Conservation (phyloP, 1,284 basidiomycete species). For the Austroboletus niveus region DNA sequence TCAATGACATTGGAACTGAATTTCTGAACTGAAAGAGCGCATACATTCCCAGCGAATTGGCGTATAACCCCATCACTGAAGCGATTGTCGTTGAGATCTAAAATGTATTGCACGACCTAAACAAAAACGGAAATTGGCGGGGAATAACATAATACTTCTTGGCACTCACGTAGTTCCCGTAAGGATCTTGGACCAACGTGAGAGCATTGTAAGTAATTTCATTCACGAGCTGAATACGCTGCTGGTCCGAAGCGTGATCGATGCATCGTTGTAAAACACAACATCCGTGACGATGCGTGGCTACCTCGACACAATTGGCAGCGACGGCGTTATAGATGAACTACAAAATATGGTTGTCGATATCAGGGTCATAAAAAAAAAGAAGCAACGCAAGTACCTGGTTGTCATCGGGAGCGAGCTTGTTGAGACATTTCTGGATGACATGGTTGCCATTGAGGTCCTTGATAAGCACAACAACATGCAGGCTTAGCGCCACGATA, state of each 20-base stretch:
- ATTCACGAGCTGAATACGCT: slow-evolving; percentile 95
- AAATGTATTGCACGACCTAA: slow-evolving; percentile 93
- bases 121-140: slow-evolving; percentile 5
- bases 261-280: slow-evolving; percentile 99
- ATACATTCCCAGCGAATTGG: slow-evolving; percentile 97
- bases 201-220: slow-evolving; percentile 99
- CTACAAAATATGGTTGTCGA: slow-evolving; percentile 36
- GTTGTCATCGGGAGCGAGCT: slow-evolving; percentile 96
- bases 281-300: slow-evolving; percentile 98
- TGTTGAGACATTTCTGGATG: slow-evolving; percentile 99
- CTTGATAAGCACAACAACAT: slow-evolving; percentile 99
- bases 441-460: slow-evolving; percentile 99
- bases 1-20: slow-evolving; percentile 96
- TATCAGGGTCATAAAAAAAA: background rate
- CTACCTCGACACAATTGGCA: slow-evolving; percentile 98
- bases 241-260: slow-evolving; percentile 95
- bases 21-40: slow-evolving; percentile 97
- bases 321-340: slow-evolving; percentile 99
- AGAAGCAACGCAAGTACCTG: slow-evolving; percentile 54
- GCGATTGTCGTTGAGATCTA: slow-evolving; percentile 96
- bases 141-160: background rate
- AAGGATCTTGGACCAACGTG: slow-evolving; percentile 98
- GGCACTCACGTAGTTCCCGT: slow-evolving; percentile 85
- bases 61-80: slow-evolving; percentile 98
- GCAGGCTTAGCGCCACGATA: slow-evolving; percentile 94